Conservation (phyloP, 441 rosid genomes). For the Dalechampia spathulata region DNA sequence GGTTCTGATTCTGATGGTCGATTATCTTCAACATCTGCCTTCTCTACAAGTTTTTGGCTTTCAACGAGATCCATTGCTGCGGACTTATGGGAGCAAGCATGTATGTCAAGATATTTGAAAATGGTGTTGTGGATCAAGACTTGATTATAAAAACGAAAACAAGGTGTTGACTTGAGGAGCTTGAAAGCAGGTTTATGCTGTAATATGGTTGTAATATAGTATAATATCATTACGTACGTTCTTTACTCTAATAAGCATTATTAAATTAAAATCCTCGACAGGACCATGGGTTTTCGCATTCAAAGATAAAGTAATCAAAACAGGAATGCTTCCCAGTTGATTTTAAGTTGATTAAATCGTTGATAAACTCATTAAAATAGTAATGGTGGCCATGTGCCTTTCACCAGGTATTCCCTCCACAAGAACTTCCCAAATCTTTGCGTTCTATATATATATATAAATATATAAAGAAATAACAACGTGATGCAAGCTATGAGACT, state of each 20-base stretch:
- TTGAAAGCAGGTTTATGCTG: not conserved
- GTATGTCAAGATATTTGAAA: not conserved
- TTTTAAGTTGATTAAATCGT: not conserved
- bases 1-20: conserved; percentile 6
- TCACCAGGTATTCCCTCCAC: not conserved
- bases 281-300: too few species aligned
- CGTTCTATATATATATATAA: not conserved
- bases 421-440: not conserved
- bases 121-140: not conserved
- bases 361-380: not conserved
- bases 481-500: not conserved
- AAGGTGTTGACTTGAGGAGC: not conserved
- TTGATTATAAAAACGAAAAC: not conserved
- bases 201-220: not conserved
- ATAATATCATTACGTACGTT: not conserved
- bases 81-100: not conserved
- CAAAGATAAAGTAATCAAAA: too few species aligned
- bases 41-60: conserved; percentile 13
- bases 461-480: not conserved
- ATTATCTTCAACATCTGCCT: not conserved
- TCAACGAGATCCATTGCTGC: conserved; percentile 10
- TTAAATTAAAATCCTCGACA: not conserved
- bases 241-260: not conserved
- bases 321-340: too few species aligned
- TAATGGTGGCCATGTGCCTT: not conserved